phyloP scores from a whole-genome alignment of 2,329 filamentous ascomycete genomes.

The Diplodia mutila region DNA sequence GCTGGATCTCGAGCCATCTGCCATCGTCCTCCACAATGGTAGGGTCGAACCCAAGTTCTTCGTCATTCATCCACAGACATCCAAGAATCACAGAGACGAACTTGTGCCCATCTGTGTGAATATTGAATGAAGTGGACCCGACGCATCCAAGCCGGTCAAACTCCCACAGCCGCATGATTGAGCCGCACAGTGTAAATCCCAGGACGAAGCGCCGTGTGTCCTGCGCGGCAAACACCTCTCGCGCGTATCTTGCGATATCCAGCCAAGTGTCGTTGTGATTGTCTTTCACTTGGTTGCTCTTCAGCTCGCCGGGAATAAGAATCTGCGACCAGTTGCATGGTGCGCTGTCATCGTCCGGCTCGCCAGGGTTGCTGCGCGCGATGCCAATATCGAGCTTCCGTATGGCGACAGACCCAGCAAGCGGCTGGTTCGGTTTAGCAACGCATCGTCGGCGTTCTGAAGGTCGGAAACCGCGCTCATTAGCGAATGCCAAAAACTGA shows the following conservation, averaged over 20 bases:
- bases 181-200: conserved; percentile 54
- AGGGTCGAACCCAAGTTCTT: conserved; percentile 50
- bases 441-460: conserved; percentile 10
- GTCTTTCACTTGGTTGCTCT: conserved; percentile 49
- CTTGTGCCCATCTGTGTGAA: conserved; percentile 48
- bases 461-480: conserved; percentile 15
- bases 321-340: conserved; percentile 46
- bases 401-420: neutral
- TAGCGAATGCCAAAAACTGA: conserved; percentile 1
- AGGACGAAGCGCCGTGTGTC: conserved; percentile 45
- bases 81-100: conserved; percentile 49
- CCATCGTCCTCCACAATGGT: conserved; percentile 43
- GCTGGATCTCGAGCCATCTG: conserved; percentile 47
- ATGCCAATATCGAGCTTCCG: conserved; percentile 35
- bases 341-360: conserved; percentile 27
- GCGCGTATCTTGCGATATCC: conserved; percentile 50
- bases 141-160: conserved; percentile 54
- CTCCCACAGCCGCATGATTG: conserved; percentile 51
- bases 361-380: conserved; percentile 18
- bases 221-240: conserved; percentile 46
- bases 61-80: conserved; percentile 49
- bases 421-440: neutral
- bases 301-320: conserved; percentile 52
- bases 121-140: conserved; percentile 51
- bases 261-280: conserved; percentile 36